phyloP scores from a whole-genome alignment of 345 rosid species.

The Melaleuca quinquenervia region DNA sequence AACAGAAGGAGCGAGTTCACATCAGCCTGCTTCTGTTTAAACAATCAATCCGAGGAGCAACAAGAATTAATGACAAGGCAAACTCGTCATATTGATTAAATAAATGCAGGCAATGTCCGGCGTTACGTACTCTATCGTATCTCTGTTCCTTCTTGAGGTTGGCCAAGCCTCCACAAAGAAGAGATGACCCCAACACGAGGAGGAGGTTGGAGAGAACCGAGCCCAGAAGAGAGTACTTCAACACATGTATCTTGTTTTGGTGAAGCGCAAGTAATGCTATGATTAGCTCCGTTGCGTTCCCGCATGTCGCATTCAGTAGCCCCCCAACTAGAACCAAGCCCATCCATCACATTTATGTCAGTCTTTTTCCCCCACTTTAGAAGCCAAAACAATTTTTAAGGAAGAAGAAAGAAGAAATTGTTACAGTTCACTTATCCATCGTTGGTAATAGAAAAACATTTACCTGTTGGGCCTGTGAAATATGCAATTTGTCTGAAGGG shows the following conservation, averaged over 20 bases:
- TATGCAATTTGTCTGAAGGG: constrained; percentile 76
- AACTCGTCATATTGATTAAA: not conserved
- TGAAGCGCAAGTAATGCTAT: constrained; percentile 79
- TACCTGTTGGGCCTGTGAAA: constrained; percentile 94
- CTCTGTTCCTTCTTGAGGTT: constrained; percentile 64
- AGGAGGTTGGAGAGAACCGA: constrained; percentile 87
- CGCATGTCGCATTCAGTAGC: constrained; percentile 88
- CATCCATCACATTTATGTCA: not conserved
- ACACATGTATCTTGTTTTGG: constrained; percentile 54
- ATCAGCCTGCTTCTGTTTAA: constrained; percentile 72
- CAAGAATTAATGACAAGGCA: not conserved
- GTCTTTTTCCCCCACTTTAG: not conserved
- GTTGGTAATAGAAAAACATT: not conserved
- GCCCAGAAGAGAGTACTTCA: constrained; percentile 79
- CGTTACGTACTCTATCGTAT: constrained; percentile 57
- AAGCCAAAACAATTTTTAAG: not conserved
- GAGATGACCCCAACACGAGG: constrained; percentile 80
- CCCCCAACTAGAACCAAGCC: constrained; percentile 68
- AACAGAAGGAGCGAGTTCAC: constrained; percentile 65
- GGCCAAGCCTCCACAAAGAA: constrained; percentile 74
- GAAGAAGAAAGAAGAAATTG: not conserved
- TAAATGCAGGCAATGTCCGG: not conserved
- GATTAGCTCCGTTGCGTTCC: constrained; percentile 89
- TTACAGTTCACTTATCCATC: not conserved
- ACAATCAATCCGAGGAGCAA: not conserved